A percentile compares a stretch with the other conserved stretches of the same genome.
Evolutionary conservation across 2,329 filamentous ascomycete species (phyloP).

Genomic region (Diaporthe helianthi): DNA sequence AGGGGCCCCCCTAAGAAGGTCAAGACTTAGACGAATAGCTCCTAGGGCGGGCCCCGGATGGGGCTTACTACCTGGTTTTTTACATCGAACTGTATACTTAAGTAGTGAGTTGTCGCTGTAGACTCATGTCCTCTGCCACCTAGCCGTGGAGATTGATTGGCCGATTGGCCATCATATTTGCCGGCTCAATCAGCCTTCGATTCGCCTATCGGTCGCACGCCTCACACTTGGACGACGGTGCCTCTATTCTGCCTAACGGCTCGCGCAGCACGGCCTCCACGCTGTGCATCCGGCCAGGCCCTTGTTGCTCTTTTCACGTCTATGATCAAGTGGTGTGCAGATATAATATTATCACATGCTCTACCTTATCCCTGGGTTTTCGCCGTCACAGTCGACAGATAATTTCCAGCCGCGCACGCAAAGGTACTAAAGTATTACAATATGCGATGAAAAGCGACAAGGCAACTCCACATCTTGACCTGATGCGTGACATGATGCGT

Average conservation of each 20-base stretch:
- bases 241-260: not conserved
- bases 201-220: not conserved
- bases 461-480: conserved; percentile 8
- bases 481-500: conserved; percentile 12
- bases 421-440: conserved; percentile 28
- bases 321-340: not conserved
- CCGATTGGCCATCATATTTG: not conserved
- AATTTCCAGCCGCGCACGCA: not conserved
- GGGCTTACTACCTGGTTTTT: no score
- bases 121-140: not conserved
- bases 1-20: no score
- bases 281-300: no score
- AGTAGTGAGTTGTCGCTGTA: not conserved
- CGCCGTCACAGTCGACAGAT: not conserved
- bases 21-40: no score
- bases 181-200: not conserved
- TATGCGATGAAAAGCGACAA: conserved; percentile 17
- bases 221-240: not conserved
- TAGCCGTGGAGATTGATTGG: not conserved
- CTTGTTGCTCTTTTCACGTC: not conserved
- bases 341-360: not conserved
- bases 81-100: no score
- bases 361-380: not conserved
- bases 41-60: no score
- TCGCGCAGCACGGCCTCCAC: not conserved